Base-by-base conservation (phyloP, 768 basidiomycete genomes). In the Gymnopilus junonius region DNA sequence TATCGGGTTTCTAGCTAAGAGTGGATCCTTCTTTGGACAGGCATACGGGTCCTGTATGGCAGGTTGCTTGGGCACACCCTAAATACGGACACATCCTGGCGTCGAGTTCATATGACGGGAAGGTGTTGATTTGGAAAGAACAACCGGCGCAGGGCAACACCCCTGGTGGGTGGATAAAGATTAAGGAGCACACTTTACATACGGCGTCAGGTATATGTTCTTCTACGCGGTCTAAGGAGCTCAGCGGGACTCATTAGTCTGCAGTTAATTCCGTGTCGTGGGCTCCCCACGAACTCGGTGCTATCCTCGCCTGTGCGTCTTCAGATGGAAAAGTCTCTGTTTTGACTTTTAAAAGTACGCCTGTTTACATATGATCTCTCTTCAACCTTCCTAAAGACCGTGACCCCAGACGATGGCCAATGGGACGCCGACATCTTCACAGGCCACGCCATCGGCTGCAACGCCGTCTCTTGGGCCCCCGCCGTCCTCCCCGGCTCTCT, bases 51-150 rank as follows among this genome's bases (percentile, higher is more conserved):
- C 97, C 97, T 7, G 95, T 99, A 37, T 99, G 97, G 96, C 95
- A 97, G 70, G 90, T 99, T 55, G 87, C 95, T 23, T 99, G 97
- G 97, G 97, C 93, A 2, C 97, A 99, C 70, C 97, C 97, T 25
- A 97, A 95, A 75, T 99, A 92, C 70, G 97, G 97, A 1, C 89
- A 92, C 65, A 97, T 99, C 70, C 87, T 99, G 57, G 97, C 97
- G 29, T 96, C 94, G n/a, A 97, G 95, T 73, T 97, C 96, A 4
- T 99, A 99, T 75, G 97, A 99, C 69, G 96, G 97, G 48, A 94
- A 97, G 70, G 97, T 97, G 20, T 85, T 98, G 77, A 95, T 99
- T 67, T 99, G 97, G 97, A 97, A 96, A 72, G 96, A 99, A 75
- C 91, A 93, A 72, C 81, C 78, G 63, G 80, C 80, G 7, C 83